These are phyloP conservation scores for Haberlea rhodopensis DNA, from an alignment of 257 asterid species.

Conservation along the genomic window DNA sequence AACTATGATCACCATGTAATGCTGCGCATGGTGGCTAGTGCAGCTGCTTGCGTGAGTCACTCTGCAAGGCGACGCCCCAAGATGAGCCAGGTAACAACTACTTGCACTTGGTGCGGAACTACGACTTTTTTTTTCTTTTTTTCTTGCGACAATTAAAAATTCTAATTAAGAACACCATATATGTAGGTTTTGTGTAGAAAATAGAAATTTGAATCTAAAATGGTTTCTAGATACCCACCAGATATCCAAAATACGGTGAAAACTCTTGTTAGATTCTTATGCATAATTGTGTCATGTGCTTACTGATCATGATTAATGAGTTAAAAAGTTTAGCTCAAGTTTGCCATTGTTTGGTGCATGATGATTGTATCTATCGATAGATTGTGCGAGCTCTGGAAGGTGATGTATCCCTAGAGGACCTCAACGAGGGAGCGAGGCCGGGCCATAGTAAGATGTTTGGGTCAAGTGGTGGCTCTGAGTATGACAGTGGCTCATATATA, in stretches of 20 bases:
- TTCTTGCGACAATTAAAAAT: too few relatives aligned
- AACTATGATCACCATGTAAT: constrained; percentile 66
- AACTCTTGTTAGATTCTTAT: too few relatives aligned
- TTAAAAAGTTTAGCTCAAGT: not conserved
- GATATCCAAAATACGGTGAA: too few relatives aligned
- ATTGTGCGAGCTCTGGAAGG: constrained; percentile 61
- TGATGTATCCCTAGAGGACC: constrained; percentile 42
- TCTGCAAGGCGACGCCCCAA: constrained; percentile 83
- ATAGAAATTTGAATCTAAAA: too few relatives aligned
- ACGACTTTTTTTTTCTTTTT: too few relatives aligned
- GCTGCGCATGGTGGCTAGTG: constrained; percentile 70
- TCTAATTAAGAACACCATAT: too few relatives aligned
- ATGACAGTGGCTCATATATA: constrained; percentile 34
- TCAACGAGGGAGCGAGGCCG: constrained; percentile 36
- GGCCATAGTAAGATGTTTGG: constrained; percentile 33
- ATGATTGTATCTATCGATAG: constrained; percentile 17
- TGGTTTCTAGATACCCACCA: too few relatives aligned
- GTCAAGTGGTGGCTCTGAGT: constrained; percentile 52
- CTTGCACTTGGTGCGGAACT: not conserved
- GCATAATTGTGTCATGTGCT: too few relatives aligned
- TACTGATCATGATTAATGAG: too few relatives aligned
- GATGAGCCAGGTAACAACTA: constrained; percentile 67
- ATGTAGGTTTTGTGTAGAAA: too few relatives aligned
- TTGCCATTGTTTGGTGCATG: not conserved
- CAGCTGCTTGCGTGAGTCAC: constrained; percentile 64